Conservation (phyloP, 2,329 filamentous ascomycete species). For the Aspergillus quadrilineatus region DNA sequence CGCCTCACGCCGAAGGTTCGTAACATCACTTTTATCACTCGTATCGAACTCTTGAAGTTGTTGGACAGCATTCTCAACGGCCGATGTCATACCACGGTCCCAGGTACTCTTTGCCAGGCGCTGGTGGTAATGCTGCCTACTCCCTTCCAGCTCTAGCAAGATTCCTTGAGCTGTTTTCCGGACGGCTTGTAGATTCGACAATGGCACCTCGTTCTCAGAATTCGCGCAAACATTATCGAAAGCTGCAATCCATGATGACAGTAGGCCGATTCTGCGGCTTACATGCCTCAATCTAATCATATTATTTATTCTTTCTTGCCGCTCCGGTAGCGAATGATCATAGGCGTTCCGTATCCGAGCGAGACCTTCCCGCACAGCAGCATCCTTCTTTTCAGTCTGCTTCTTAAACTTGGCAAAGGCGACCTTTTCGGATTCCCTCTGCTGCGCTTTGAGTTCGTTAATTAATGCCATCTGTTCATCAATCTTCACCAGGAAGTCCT, state of each 20-base stretch:
- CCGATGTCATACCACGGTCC: conserved; percentile 84
- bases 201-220: conserved; percentile 64
- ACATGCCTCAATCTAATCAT: conserved; percentile 82
- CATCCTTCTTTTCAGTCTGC: conserved; percentile 79
- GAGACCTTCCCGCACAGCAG: conserved; percentile 72
- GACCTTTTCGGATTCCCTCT: conserved; percentile 79
- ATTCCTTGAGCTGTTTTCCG: conserved; percentile 88
- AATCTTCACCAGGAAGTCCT: conserved; percentile 98
- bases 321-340: conserved; percentile 73
- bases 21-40: conserved; percentile 65
- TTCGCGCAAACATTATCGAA: conserved; percentile 80
- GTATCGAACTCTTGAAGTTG: conserved; percentile 72
- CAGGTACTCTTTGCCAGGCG: conserved; percentile 76
- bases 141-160: conserved; percentile 82
- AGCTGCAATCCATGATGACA: conserved; percentile 90
- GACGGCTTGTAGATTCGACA: conserved; percentile 69
- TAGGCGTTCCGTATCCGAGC: conserved; percentile 78
- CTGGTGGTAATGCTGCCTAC: conserved; percentile 86
- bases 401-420: conserved; percentile 90
- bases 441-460: conserved; percentile 89
- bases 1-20: conserved; percentile 74
- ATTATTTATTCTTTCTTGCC: conserved; percentile 72
- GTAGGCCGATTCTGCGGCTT: conserved; percentile 77
- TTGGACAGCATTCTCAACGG: conserved; percentile 77
- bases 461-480: conserved; percentile 98